Evolutionary conservation across 768 basidiomycete genomes (phyloP).

Genomic region (Fibroporia radiculosa): DNA sequence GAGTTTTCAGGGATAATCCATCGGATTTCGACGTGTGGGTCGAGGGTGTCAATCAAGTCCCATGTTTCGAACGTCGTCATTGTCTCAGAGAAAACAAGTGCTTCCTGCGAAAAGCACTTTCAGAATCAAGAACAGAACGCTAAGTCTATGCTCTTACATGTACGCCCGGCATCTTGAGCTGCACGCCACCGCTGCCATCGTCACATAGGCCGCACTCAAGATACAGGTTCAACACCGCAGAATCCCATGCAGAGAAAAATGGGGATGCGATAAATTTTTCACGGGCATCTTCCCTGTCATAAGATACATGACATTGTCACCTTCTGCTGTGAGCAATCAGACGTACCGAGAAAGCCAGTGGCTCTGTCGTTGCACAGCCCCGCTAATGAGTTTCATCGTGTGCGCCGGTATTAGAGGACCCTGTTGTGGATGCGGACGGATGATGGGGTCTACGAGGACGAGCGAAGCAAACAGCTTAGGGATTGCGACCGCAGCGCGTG

Average conservation of each 20-base stretch:
- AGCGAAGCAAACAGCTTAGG: slow-evolving; percentile 67
- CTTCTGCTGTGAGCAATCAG: not conserved
- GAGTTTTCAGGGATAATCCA: slow-evolving; percentile 59
- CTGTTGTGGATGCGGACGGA: slow-evolving; percentile 17
- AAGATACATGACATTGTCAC: not conserved
- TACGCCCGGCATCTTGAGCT: slow-evolving; percentile 57
- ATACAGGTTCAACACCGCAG: slow-evolving; percentile 50
- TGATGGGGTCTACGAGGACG: slow-evolving; percentile 75
- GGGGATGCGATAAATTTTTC: slow-evolving; percentile 39
- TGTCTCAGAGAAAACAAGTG: slow-evolving; percentile 46
- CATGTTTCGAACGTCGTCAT: slow-evolving; percentile 29
- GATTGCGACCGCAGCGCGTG: slow-evolving; percentile 54
- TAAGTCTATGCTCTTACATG: too few species aligned
- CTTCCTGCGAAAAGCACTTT: slow-evolving; percentile 42
- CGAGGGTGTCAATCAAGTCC: slow-evolving; percentile 29
- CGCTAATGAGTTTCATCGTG: slow-evolving; percentile 17
- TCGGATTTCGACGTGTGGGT: slow-evolving; percentile 40
- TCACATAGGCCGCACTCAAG: slow-evolving; percentile 48
- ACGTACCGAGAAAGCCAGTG: slow-evolving; percentile 56
- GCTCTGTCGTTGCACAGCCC: slow-evolving; percentile 51
- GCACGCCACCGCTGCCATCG: slow-evolving; percentile 32
- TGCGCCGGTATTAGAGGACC: not conserved
- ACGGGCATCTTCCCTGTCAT: slow-evolving; percentile 51
- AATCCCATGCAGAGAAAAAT: slow-evolving; percentile 72
- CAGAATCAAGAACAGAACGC: not conserved